Base-by-base conservation (phyloP, 2,329 filamentous ascomycete genomes). In the Aspergillus vadensis region DNA sequence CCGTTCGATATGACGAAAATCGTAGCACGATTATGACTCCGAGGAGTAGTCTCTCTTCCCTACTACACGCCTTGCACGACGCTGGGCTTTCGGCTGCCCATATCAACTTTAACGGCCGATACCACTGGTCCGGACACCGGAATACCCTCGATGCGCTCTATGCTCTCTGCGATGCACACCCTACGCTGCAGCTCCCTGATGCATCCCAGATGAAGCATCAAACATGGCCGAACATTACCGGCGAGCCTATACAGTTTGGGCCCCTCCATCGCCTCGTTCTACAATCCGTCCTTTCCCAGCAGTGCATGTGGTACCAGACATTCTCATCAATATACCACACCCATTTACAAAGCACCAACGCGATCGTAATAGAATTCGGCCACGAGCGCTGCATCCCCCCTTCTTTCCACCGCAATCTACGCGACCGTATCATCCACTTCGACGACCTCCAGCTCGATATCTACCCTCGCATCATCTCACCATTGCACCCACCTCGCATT, bases 341-440 rank as follows among this genome's bases (percentile, higher is more conserved):
- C 2, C 57, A 62, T 10, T 44, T 66, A 4, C 38, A 41, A 7
- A 10, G 50, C 5, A 51, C 60, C 1, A 5, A 52, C 12, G 57
- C 62, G 2, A 43, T 65, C 9, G 36, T 67, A 2, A 23, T 65
- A 9, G 65, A 67, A 38, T 66, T 67, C 15, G 65, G 65, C 1
- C 62, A 60, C 0, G 65, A 67, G 15, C 57, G 58, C 14, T 67
- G 65, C 27, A 39, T 67, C n/a, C 65, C 65, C 4, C 65, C 65
- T 0, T 56, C 58, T 0, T 62, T 65, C 23, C 36, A 62, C 14
- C 62, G 61, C 27, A 57, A 25, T 5, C 60, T 63, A 1, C 43
- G 55, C 3, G 41, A 43, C 7, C 62, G 64, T 5, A 43, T 65
- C 1, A 49, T 65, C 5, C 64, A 66, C 54, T 67, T 63, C 17